Percentiles rank a stretch among this genome's conserved stretches.
Conservation (phyloP, 179 eudicot species). For the Vitellaria paradoxa region DNA sequence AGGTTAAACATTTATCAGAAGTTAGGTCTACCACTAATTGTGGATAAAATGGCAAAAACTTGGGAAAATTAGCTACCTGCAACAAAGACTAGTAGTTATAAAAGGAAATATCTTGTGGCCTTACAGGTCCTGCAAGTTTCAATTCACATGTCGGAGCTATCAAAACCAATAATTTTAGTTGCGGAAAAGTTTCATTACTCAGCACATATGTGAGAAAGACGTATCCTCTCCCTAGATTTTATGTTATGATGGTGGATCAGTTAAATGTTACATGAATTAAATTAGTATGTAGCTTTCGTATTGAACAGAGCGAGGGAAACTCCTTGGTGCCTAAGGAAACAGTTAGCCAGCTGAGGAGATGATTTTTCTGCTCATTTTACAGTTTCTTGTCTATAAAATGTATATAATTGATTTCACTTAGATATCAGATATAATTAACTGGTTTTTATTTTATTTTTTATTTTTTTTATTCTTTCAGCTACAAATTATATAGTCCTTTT, state of each 20-base stretch:
- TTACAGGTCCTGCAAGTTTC: not conserved
- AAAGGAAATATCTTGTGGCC: not conserved
- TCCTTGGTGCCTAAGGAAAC: not conserved
- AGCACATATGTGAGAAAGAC: not conserved
- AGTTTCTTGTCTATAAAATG: not conserved
- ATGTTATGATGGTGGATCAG: not conserved
- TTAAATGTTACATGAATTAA: not conserved
- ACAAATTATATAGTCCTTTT: not conserved
- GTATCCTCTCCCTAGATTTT: not conserved
- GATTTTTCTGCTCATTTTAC: not conserved
- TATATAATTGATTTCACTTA: not conserved
- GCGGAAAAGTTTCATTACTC: not conserved
- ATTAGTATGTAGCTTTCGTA: not conserved
- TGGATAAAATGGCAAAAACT: not conserved
- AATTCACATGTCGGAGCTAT: not conserved
- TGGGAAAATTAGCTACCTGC: not conserved
- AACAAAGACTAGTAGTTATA: not conserved
- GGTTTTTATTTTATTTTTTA: too few relatives aligned
- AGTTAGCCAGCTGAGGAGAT: slow-evolving; percentile 1
- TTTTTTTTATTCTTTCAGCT: not conserved
- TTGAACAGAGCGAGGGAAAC: not conserved
- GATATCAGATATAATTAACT: not conserved
- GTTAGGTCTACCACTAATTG: not conserved
- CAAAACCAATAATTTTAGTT: not conserved
- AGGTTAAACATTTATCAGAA: not conserved